Base-by-base conservation (phyloP, 2,329 filamentous ascomycete species). In the Samsoniella hepiali region DNA sequence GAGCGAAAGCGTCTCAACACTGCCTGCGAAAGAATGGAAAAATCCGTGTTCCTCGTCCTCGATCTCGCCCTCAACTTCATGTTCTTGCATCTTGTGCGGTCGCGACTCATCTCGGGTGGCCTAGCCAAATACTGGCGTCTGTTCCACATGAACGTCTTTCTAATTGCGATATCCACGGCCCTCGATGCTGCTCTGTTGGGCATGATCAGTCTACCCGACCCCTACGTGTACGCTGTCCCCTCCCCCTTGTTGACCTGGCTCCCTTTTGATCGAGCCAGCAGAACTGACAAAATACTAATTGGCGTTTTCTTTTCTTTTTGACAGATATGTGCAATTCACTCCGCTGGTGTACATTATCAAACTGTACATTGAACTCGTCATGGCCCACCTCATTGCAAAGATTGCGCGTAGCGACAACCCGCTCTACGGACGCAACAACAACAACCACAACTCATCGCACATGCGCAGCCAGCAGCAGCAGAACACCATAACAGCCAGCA, bases 41-140 rank as follows among this genome's bases (percentile, higher is more conserved):
- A 85, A 66, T 70, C 77, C 0, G 73, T 85, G 9, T 83, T 83
- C 63, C 70, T 83, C 0, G 57, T 82, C 2, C 73, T 83, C 2
- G 82, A 85, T 59, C 74, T 77, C 3, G 71, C 68, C 0, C 74
- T 85, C n/a, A 85, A 84, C 62, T 72, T 74, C 64, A 81, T 80
- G 67, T 85, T 85, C 67, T 70, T 84, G 3, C 69, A 72, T 22
- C 71, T 74, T 2, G 81, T 83, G 36, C 78, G 80, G 53, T 73
- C 71, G 11, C 76, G 80, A 0, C 74, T 84, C 60, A 76, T 77
- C 61, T 77, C 82, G 44, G 70, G 74, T 62, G 81, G 81, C 3
- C 70, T 83, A 9, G 73, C 75, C 5, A 84, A 84, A 67, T 84
- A 84, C 70, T 77, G 78, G 70, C 75, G 74, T 29, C 73, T 84